Evolutionary conservation across 805 yeast genomes (phyloP).

Genomic region (Nakazawaea wyomingensis): DNA sequence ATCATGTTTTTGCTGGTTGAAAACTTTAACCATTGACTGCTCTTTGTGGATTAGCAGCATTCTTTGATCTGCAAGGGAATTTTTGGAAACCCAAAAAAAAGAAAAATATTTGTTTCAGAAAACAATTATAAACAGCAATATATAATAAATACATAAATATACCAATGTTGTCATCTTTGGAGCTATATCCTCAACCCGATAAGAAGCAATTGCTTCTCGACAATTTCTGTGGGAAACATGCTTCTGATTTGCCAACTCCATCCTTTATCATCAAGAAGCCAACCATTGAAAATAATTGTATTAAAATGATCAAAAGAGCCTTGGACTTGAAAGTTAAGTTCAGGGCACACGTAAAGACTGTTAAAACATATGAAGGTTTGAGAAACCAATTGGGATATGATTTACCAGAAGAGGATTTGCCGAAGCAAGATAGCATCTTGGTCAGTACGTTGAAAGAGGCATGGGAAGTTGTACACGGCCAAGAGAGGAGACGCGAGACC

Average conservation of each 20-base stretch:
- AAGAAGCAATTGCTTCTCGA: conserved; percentile 18
- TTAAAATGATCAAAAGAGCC: conserved; percentile 44
- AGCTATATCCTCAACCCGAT: conserved; percentile 16
- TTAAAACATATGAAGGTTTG: conserved; percentile 61
- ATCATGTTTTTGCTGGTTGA: conserved; percentile 99
- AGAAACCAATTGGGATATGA: conserved; percentile 47
- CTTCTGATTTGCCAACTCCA: conserved; percentile 50
- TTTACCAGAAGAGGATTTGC: conserved; percentile 18
- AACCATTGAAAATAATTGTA: conserved; percentile 39
- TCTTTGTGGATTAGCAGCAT: conserved; percentile 41
- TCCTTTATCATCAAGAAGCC: conserved; percentile 43
- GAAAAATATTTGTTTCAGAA: too few relatives aligned
- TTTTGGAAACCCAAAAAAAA: conserved; percentile 75
- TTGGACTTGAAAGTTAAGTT: conserved; percentile 34
- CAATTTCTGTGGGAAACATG: conserved; percentile 35
- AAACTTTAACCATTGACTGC: conserved; percentile 94
- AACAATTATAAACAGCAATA: too few relatives aligned
- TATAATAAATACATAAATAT: conserved; percentile 13
- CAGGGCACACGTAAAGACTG: conserved; percentile 75
- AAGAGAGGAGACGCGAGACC: conserved; percentile 20
- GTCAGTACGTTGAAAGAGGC: conserved; percentile 71
- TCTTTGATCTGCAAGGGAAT: conserved; percentile 58
- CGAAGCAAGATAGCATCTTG: conserved; percentile 37
- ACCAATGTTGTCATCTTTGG: conserved; percentile 14
- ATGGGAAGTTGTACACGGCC: conserved; percentile 33